Conservation (phyloP, 805 yeast species). For the Starmera quercuum region DNA sequence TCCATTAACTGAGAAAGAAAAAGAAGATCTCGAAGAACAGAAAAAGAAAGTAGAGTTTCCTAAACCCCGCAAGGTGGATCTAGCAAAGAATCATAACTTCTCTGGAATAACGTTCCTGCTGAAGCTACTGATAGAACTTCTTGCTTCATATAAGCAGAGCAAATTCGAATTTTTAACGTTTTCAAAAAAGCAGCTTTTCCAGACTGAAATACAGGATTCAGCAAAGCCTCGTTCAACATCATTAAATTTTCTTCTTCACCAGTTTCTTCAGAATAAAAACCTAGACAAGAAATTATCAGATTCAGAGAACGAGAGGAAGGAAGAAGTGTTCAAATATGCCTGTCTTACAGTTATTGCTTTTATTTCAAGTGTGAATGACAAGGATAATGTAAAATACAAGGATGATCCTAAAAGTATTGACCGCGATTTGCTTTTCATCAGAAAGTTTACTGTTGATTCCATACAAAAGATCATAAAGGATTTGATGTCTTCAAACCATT, state of each 20-base stretch:
- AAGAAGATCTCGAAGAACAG: conserved; percentile 23
- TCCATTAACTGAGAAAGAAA: conserved; percentile 13
- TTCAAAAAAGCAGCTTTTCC: conserved; percentile 43
- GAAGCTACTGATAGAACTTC: conserved; percentile 58
- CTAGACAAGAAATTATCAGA: conserved; percentile 25
- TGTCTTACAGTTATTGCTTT: conserved; percentile 54
- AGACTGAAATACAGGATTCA: conserved; percentile 18
- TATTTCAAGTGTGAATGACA: conserved; percentile 48
- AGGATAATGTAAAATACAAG: conserved; percentile 14
- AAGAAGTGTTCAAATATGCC: conserved; percentile 54
- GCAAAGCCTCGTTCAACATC: conserved; percentile 72
- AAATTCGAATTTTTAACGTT: conserved; percentile 78
- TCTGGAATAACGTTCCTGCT: conserved; percentile 63
- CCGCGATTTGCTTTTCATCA: conserved; percentile 61
- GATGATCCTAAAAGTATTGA: conserved; percentile 42
- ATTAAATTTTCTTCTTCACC: conserved; percentile 69
- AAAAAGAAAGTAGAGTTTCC: conserved; percentile 18
- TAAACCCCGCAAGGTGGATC: conserved; percentile 21
- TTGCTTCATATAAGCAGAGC: conserved; percentile 72
- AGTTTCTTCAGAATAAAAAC: conserved; percentile 52
- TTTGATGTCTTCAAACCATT: conserved; percentile 12
- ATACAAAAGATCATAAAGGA: conserved; percentile 57
- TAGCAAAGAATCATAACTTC: conserved; percentile 47
- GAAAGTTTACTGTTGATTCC: conserved; percentile 68
- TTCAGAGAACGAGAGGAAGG: conserved; percentile 41